Conservation (phyloP, 805 yeast species). For the Cyberlindnera meyerae region DNA sequence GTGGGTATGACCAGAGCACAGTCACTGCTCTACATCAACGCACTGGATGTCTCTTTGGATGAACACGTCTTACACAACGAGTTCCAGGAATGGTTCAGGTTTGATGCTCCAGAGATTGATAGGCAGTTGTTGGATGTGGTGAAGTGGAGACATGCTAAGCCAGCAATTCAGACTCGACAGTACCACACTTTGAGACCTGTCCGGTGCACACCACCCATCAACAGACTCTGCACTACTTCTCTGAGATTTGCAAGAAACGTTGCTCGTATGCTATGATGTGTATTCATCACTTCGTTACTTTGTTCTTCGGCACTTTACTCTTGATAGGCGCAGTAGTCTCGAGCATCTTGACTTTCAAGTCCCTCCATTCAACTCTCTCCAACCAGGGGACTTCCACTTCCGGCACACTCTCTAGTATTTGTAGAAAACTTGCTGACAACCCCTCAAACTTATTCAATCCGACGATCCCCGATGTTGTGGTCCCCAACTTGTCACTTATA, state of each 20-base stretch:
- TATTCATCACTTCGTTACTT: slow-evolving; percentile 22
- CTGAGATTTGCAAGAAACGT: no score
- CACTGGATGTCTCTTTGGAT: slow-evolving; percentile 3
- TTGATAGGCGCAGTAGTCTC: slow-evolving; percentile 42
- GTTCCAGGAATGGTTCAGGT: slow-evolving; percentile 3
- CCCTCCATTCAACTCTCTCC: slow-evolving; percentile 30
- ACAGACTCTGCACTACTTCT: no score
- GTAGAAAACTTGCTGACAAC: slow-evolving; percentile 24
- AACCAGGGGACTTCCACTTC: slow-evolving; percentile 45
- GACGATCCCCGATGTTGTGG: slow-evolving; percentile 32
- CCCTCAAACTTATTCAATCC: slow-evolving; percentile 21
- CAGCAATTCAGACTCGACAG: background rate
- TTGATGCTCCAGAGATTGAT: slow-evolving; percentile 6
- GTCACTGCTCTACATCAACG: slow-evolving; percentile 28
- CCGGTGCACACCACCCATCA: no score
- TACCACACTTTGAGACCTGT: no score
- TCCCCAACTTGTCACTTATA: slow-evolving; percentile 30
- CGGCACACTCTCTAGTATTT: slow-evolving; percentile 24
- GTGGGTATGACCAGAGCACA: slow-evolving; percentile 67
- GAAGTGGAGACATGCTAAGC: background rate
- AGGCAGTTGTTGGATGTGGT: slow-evolving; percentile 1
- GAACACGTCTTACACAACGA: background rate
- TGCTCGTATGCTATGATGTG: no score
- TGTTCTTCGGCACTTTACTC: slow-evolving; percentile 16
- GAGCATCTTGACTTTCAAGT: slow-evolving; percentile 39